phyloP scores from a whole-genome alignment of 768 basidiomycete genomes.

The Pulveroboletus ravenelii region DNA sequence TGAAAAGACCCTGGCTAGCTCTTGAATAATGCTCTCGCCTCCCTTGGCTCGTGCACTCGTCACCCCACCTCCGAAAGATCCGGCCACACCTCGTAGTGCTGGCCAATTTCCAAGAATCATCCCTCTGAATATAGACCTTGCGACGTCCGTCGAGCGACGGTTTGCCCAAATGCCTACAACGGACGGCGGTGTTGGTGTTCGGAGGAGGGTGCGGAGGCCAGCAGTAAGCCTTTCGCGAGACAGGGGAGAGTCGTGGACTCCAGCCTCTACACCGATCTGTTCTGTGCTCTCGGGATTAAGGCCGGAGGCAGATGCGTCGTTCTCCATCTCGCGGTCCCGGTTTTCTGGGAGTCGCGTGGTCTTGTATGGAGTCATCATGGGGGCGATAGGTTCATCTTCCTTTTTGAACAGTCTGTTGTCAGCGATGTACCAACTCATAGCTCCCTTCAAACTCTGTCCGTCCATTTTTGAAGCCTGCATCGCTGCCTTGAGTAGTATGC shows the following conservation, averaged over 20 bases:
- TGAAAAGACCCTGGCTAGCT: conserved; percentile 16
- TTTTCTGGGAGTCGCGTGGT: background rate
- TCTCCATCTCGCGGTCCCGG: background rate
- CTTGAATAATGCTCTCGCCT: conserved; percentile 17
- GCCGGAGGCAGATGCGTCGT: background rate
- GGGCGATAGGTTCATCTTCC: conserved; percentile 12
- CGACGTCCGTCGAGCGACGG: conserved; percentile 43
- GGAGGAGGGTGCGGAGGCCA: conserved; percentile 12
- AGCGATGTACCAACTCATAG: conserved; percentile 34
- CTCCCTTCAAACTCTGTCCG: conserved; percentile 45
- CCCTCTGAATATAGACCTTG: conserved; percentile 48
- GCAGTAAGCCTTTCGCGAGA: conserved; percentile 9
- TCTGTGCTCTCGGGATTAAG: background rate
- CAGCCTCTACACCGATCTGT: background rate
- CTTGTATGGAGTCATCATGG: conserved; percentile 1
- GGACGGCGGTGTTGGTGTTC: conserved; percentile 24
- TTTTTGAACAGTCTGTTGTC: conserved; percentile 18
- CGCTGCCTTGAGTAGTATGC: conserved; percentile 57
- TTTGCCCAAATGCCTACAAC: conserved; percentile 43
- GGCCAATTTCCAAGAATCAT: conserved; percentile 59
- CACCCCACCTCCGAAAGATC: conserved; percentile 35
- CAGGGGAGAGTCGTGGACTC: background rate
- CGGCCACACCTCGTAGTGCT: conserved; percentile 28
- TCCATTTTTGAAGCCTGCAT: conserved; percentile 49
- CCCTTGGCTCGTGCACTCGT: conserved; percentile 14